Evolutionary conservation across 192 early-diverging fungal species (phyloP).

Genomic region (Rhizophagus clarus): DNA sequence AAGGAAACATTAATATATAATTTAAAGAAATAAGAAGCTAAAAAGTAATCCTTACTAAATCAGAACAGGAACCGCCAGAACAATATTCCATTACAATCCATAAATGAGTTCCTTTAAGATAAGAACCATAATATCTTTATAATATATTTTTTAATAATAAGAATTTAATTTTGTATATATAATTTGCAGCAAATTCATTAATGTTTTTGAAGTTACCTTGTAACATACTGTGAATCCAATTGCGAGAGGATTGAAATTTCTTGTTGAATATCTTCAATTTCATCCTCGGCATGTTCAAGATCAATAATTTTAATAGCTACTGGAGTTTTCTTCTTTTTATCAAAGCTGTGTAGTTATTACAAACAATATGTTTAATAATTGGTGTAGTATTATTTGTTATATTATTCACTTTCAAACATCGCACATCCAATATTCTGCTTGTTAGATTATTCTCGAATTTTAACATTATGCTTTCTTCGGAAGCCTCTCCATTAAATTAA

Average conservation of each 20-base stretch:
- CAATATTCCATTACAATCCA: conserved; percentile 99
- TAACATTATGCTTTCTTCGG: too few species aligned
- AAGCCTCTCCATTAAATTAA: too few species aligned
- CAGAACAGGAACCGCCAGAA: conserved; percentile 90
- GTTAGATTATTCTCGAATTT: too few species aligned
- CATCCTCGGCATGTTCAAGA: conserved; percentile 94
- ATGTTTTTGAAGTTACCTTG: conserved; percentile 48
- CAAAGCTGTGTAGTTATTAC: conserved; percentile 55
- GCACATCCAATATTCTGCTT: neutral
- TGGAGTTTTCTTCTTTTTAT: conserved; percentile 62
- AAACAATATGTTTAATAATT: conserved; percentile 39
- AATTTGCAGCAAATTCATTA: neutral
- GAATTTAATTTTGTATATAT: neutral
- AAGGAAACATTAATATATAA: neutral
- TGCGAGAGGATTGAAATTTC: conserved; percentile 96
- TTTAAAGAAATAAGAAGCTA: neutral
- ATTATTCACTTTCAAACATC: neutral
- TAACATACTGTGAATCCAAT: conserved; percentile 85
- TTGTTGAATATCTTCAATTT: conserved; percentile 98
- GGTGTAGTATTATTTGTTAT: neutral
- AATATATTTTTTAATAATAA: neutral
- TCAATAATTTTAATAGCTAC: conserved; percentile 99
- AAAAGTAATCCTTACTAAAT: conserved; percentile 65
- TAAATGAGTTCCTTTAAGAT: conserved; percentile 82
- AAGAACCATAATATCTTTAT: conserved; percentile 85